A percentile compares a stretch with the other conserved stretches of the same genome.
These are phyloP conservation scores for Colletotrichum limetticola DNA, from an alignment of 2,329 filamentous ascomycete species.

Conservation along the genomic window DNA sequence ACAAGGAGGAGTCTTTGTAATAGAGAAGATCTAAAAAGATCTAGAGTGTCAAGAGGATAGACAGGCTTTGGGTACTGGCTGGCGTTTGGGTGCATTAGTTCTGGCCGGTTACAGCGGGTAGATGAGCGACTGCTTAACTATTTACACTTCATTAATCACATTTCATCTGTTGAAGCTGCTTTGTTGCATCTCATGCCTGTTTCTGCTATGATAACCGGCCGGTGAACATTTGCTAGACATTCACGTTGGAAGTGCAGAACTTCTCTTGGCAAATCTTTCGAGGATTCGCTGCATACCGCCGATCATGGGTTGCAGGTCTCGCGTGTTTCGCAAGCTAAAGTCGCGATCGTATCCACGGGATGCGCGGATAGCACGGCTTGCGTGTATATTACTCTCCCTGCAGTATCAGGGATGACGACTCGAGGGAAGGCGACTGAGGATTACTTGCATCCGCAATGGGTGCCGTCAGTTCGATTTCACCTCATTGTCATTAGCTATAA, in stretches of 20 bases:
- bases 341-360: not conserved
- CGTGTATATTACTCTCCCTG: not conserved
- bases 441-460: not conserved
- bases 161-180: not conserved
- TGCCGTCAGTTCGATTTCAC: not conserved
- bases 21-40: not conserved
- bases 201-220: not conserved
- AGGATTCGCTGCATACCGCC: not conserved
- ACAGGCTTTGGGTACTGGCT: not conserved
- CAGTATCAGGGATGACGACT: not conserved
- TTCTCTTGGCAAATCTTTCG: not conserved
- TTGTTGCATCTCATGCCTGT: not conserved
- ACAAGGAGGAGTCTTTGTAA: conserved; percentile 52
- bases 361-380: not conserved
- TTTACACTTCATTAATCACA: not conserved
- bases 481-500: not conserved
- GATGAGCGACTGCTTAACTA: conserved; percentile 1
- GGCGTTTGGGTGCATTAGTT: conserved; percentile 15
- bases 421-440: not conserved
- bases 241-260: not conserved
- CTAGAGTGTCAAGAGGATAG: not conserved
- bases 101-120: not conserved
- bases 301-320: not conserved
- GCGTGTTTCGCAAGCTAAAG: not conserved
- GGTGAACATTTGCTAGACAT: rapidly evolving